Percentiles rank a stretch among this genome's conserved stretches.
phyloP scores from a whole-genome alignment of 202 grass and related monocot species.

The Schoenoplectus triqueter region DNA sequence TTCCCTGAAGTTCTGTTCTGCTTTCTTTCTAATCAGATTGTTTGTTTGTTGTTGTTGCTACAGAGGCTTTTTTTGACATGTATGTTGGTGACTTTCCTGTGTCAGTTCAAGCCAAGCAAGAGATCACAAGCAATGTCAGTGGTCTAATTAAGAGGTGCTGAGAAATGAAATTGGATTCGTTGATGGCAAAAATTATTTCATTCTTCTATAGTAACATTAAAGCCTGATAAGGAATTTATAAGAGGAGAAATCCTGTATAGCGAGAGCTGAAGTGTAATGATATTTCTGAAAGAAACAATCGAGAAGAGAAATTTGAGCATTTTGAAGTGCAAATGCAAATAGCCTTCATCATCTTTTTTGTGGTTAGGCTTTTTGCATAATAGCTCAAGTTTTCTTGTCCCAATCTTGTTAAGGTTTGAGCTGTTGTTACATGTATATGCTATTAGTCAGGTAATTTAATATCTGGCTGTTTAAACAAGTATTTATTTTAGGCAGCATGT shows the following conservation, averaged over 20 bases:
- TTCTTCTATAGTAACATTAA: slow-evolving; percentile 57
- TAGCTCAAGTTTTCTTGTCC: background rate
- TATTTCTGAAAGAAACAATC: slow-evolving; percentile 23
- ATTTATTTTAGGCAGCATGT: background rate
- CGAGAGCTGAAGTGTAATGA: slow-evolving; percentile 3
- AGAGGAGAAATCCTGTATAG: slow-evolving; percentile 35
- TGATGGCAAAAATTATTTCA: slow-evolving; percentile 54
- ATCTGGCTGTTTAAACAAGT: slow-evolving; percentile 11
- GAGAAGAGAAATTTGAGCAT: slow-evolving; percentile 20
- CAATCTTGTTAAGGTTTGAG: slow-evolving; percentile 17
- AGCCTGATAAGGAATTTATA: slow-evolving; percentile 11
- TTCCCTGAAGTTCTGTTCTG: slow-evolving; percentile 13
- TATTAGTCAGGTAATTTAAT: slow-evolving; percentile 9
- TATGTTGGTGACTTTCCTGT: slow-evolving; percentile 86
- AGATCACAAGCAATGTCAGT: slow-evolving; percentile 71
- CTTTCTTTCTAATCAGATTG: background rate
- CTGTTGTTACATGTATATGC: slow-evolving; percentile 14
- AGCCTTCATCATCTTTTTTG: slow-evolving; percentile 34
- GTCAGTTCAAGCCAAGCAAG: slow-evolving; percentile 67
- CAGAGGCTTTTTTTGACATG: slow-evolving; percentile 97
- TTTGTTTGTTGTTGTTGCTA: slow-evolving; percentile 24
- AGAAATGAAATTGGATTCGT: slow-evolving; percentile 19
- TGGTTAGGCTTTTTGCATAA: slow-evolving; percentile 41
- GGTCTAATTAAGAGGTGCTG: slow-evolving; percentile 69
- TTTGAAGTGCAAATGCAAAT: slow-evolving; percentile 21